Evolutionary conservation across 2,329 filamentous ascomycete genomes (phyloP).

Genomic region (Pseudocercospora ulei): DNA sequence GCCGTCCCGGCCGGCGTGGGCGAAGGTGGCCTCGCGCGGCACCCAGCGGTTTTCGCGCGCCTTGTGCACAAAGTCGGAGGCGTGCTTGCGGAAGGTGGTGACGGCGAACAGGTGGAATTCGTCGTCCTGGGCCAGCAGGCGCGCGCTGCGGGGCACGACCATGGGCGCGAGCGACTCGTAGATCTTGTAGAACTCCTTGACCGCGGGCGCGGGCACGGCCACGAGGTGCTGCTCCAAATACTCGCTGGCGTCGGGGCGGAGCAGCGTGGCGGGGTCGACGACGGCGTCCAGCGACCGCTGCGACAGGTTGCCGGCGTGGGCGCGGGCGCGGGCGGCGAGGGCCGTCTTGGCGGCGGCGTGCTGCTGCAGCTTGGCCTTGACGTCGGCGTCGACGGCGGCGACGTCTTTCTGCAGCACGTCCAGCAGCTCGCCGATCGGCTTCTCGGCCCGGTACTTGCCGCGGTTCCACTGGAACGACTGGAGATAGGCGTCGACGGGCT

Average conservation of each 20-base stretch:
- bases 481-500: conserved; percentile 91
- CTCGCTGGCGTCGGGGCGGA: conserved; percentile 75
- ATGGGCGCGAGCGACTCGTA: conserved; percentile 85
- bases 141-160: conserved; percentile 83
- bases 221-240: conserved; percentile 94
- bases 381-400: conserved; percentile 84
- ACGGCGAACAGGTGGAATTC: conserved; percentile 85
- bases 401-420: conserved; percentile 87
- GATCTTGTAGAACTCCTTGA: conserved; percentile 77
- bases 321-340: conserved; percentile 69
- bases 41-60: conserved; percentile 90
- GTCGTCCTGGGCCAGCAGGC: conserved; percentile 70
- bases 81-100: conserved; percentile 86
- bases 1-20: conserved; percentile 78
- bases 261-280: conserved; percentile 61
- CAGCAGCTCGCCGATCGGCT: conserved; percentile 75
- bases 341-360: conserved; percentile 87
- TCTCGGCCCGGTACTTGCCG: conserved; percentile 90
- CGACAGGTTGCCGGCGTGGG: conserved; percentile 85
- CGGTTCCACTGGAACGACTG: conserved; percentile 92
- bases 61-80: conserved; percentile 79
- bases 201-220: conserved; percentile 67
- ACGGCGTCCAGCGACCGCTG: conserved; percentile 89
- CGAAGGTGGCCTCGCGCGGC: conserved; percentile 85
- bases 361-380: conserved; percentile 87